These are phyloP conservation scores for Cercospora canescens DNA, from an alignment of 2,329 filamentous ascomycete species.

Conservation along the genomic window DNA sequence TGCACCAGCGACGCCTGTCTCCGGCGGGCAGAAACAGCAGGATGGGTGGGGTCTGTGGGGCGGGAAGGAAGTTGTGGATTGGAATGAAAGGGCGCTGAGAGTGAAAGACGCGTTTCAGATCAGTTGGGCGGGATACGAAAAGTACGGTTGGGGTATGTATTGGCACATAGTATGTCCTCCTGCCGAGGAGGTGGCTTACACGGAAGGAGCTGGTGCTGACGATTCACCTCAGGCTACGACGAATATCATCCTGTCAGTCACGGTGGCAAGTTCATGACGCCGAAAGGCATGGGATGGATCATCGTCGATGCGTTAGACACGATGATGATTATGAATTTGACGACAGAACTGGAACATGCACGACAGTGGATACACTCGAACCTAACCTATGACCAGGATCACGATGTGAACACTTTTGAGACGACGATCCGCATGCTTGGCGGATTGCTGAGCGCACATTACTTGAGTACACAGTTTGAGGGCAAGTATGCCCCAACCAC, in stretches of 20 bases:
- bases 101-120: conserved; percentile 88
- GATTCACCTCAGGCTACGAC: conserved; percentile 60
- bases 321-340: conserved; percentile 97
- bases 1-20: neutral
- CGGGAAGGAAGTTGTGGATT: conserved; percentile 58
- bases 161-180: conserved; percentile 18
- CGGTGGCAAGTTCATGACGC: conserved; percentile 77
- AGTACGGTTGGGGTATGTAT: conserved; percentile 86
- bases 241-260: conserved; percentile 84
- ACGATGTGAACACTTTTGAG: conserved; percentile 97
- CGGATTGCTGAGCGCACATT: conserved; percentile 88
- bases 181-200: conserved; percentile 9
- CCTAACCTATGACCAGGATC: conserved; percentile 84
- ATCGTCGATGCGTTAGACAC: conserved; percentile 96
- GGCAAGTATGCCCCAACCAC: conserved; percentile 70
- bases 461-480: conserved; percentile 82
- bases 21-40: conserved; percentile 17
- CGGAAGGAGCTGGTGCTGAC: conserved; percentile 5
- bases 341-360: conserved; percentile 77
- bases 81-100: conserved; percentile 73
- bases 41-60: conserved; percentile 58
- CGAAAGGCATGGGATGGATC: conserved; percentile 92
- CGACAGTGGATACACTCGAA: conserved; percentile 83
- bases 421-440: conserved; percentile 98
- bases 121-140: conserved; percentile 91